Conservation (phyloP, 2,329 filamentous ascomycete genomes). For the Aspergillus sp. region DNA sequence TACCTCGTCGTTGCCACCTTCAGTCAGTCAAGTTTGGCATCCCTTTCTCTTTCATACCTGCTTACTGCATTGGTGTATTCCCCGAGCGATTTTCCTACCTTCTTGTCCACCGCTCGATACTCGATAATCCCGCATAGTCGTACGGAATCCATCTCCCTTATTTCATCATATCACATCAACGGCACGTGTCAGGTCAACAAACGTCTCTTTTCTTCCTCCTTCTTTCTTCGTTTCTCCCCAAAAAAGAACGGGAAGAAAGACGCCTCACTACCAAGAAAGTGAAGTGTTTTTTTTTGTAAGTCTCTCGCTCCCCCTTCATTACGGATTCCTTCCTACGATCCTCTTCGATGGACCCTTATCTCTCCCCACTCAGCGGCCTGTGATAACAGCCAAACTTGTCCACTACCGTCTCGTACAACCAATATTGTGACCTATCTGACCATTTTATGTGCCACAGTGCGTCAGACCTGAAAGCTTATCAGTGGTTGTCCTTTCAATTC, state of each 20-base stretch:
- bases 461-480: slow-evolving; percentile 23
- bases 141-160: neutral
- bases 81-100: neutral
- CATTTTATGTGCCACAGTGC: slow-evolving; percentile 17
- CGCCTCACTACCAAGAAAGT: neutral
- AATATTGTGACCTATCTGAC: slow-evolving; percentile 22
- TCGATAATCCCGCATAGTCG: neutral
- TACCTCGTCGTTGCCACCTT: neutral
- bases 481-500: neutral
- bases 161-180: neutral
- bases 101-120: neutral
- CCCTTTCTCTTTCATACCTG: neutral
- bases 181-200: neutral
- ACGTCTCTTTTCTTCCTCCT: neutral
- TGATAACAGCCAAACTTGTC: slow-evolving; percentile 19
- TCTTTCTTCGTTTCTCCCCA: neutral
- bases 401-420: slow-evolving; percentile 10
- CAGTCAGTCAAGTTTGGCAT: neutral
- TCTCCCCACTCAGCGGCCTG: slow-evolving; percentile 22
- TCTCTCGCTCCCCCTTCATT: neutral
- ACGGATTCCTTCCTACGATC: neutral
- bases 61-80: neutral
- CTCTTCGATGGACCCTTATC: slow-evolving; percentile 22
- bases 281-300: neutral
- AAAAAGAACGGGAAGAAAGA: neutral